Conservation (phyloP, 108 stramenopile genomes). For the Cyclostephanos tholiformis region DNA sequence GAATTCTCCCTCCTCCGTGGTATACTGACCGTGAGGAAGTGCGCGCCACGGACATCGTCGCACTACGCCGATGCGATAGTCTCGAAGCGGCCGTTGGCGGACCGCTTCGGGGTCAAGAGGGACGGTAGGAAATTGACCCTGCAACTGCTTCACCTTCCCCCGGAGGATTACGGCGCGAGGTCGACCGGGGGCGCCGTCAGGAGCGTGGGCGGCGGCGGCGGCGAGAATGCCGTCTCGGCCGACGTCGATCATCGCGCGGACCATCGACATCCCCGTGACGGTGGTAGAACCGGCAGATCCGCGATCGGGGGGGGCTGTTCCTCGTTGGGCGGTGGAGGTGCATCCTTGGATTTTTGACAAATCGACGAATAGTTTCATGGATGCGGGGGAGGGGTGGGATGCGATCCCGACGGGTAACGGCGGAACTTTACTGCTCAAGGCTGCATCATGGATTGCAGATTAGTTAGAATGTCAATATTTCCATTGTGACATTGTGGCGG, state of each 20-base stretch:
- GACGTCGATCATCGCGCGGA: neutral
- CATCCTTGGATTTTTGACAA: constrained; percentile 12
- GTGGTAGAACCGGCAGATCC: neutral
- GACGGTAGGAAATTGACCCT: constrained; percentile 83
- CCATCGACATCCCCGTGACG: neutral
- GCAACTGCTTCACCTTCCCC: constrained; percentile 80
- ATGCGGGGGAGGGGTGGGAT: too few relatives aligned
- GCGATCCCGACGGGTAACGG: too few relatives aligned
- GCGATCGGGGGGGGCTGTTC: constrained; percentile 5
- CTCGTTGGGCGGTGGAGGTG: constrained; percentile 2
- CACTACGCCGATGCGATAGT: constrained; percentile 67
- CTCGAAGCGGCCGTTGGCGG: constrained; percentile 64
- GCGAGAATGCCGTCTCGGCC: neutral
- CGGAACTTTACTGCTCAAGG: too few relatives aligned
- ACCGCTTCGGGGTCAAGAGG: constrained; percentile 79
- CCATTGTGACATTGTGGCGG: too few relatives aligned
- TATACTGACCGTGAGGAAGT: constrained; percentile 67
- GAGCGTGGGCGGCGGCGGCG: constrained; percentile 32
- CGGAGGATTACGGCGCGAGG: constrained; percentile 63
- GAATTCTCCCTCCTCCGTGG: constrained; percentile 83
- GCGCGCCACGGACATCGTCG: constrained; percentile 56
- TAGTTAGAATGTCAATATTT: too few relatives aligned
- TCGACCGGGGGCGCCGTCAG: constrained; percentile 35
- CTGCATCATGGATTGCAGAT: too few relatives aligned
- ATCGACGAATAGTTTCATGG: too few relatives aligned